Evolutionary conservation across 495 filamentous ascomycete species (phyloP), one percentile per base, ranked within the genome.

Genomic region (Apodospora peruviana): DNA sequence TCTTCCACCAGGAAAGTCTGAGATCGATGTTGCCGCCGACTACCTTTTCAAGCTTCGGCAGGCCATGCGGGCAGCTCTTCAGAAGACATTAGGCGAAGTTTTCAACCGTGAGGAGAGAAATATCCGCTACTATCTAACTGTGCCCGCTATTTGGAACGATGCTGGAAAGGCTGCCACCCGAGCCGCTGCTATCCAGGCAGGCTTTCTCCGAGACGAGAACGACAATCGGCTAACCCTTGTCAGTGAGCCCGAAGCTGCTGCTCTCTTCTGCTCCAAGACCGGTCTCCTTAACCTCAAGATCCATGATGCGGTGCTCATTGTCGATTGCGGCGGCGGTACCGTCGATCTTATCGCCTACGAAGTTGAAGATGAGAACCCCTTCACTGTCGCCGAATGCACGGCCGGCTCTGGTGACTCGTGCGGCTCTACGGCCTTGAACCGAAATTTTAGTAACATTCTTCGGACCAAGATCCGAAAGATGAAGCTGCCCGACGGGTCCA

Each of bases 291-390:
- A 87, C 64, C 72, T 87, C 57, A 87, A 87, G 67, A 73, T 86
- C 3, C 81, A 85, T 64, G 84, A 87, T 60, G 83, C 84, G 34
- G 80, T 87, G 9, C 72, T 87, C 16, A 86, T 87, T 58, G 84
- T 87, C 55, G 83, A 86, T 65, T 87, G 84, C 62, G 84, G 84
- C 67, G 83, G 83, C 65, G 83, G 83, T 52, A 86, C 83, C 20
- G 83, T 86, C 53, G 84, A 87, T 75, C 69, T 87, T 63, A 87
- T 87, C 61, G 83, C 84, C 4, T 87, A 87, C 62, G 83, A 87
- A 62, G 83, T 86, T 50, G 83, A 86, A 57, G 84, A 87, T 52
- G 84, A 86, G 69, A 80, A 82, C 47, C 84, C 84, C 17, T 86
- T 87, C 62, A 83, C 82, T 5, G 83, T 87, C 14, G 81, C 81